Conservation (phyloP, 352 stramenopile genomes). For the Phytophthora syringae region DNA sequence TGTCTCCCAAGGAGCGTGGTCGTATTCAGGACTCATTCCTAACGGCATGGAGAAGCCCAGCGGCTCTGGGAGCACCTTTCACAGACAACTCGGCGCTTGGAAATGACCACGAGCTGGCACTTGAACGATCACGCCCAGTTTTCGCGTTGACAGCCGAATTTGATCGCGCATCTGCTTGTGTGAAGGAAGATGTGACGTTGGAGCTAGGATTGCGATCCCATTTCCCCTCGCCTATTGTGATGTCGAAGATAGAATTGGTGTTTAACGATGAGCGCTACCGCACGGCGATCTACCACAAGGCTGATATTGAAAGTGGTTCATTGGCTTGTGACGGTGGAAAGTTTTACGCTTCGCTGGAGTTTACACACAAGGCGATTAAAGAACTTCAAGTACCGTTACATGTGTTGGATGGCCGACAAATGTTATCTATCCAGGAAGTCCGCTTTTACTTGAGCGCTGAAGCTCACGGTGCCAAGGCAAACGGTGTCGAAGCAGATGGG, state of each 20-base stretch:
- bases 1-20: conserved; percentile 60
- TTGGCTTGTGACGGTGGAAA: conserved; percentile 36
- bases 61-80: conserved; percentile 47
- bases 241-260: conserved; percentile 69
- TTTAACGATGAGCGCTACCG: conserved; percentile 85
- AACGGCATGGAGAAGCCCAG: conserved; percentile 64
- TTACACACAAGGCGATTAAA: conserved; percentile 45
- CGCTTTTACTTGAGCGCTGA: conserved; percentile 56
- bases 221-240: conserved; percentile 61
- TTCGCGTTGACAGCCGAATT: conserved; percentile 65
- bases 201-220: conserved; percentile 57
- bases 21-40: conserved; percentile 68
- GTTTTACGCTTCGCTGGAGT: conserved; percentile 56
- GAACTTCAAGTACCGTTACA: conserved; percentile 55
- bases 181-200: conserved; percentile 68
- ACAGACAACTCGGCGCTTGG: conserved; percentile 41
- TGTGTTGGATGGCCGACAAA: conserved; percentile 57
- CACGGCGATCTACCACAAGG: conserved; percentile 57
- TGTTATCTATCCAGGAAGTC: conserved; percentile 70
- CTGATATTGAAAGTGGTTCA: conserved; percentile 17
- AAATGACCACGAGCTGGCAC: conserved; percentile 50
- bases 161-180: conserved; percentile 67
- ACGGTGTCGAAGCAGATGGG: conserved; percentile 18
- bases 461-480: conserved; percentile 14
- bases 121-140: conserved; percentile 61